A percentile compares a stretch with the other conserved stretches of the same genome.
Conservation (phyloP, 306 rosid species). For the Sindora glabra region DNA sequence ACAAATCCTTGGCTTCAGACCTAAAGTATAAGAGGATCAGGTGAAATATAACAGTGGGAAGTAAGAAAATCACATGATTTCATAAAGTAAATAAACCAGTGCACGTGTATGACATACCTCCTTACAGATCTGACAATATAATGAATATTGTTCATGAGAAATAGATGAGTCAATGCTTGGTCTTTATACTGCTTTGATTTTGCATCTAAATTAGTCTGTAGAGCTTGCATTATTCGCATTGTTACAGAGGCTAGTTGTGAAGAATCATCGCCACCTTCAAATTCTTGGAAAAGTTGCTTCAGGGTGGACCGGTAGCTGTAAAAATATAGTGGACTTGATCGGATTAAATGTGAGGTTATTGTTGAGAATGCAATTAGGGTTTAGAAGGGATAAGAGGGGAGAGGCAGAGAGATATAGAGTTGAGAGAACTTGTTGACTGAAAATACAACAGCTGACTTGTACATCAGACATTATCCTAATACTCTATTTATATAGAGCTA, state of each 20-base stretch:
- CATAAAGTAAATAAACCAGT: constrained; percentile 6
- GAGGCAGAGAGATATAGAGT: background rate
- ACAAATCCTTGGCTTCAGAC: constrained; percentile 97
- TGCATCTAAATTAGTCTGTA: constrained; percentile 89
- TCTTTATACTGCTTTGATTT: constrained; percentile 94
- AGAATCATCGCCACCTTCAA: constrained; percentile 57
- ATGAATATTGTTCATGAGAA: constrained; percentile 97
- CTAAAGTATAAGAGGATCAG: constrained; percentile 30
- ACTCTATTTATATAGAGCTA: too few species aligned
- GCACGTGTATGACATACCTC: constrained; percentile 39
- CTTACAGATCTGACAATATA: constrained; percentile 94
- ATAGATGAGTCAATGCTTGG: constrained; percentile 70
- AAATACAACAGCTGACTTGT: too few species aligned
- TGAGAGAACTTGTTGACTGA: too few species aligned
- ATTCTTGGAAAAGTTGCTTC: constrained; percentile 91
- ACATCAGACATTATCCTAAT: too few species aligned
- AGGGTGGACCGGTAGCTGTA: constrained; percentile 88
- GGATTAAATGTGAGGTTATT: constrained; percentile 12
- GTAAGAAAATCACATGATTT: constrained; percentile 4
- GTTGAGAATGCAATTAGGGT: too few species aligned
- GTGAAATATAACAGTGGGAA: constrained; percentile 1
- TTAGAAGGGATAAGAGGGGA: too few species aligned
- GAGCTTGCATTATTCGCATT: constrained; percentile 91
- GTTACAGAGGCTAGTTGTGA: constrained; percentile 87
- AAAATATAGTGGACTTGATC: constrained; percentile 5